Evolutionary conservation across 805 yeast species (phyloP).

Genomic region (Yarrowia sp.): DNA sequence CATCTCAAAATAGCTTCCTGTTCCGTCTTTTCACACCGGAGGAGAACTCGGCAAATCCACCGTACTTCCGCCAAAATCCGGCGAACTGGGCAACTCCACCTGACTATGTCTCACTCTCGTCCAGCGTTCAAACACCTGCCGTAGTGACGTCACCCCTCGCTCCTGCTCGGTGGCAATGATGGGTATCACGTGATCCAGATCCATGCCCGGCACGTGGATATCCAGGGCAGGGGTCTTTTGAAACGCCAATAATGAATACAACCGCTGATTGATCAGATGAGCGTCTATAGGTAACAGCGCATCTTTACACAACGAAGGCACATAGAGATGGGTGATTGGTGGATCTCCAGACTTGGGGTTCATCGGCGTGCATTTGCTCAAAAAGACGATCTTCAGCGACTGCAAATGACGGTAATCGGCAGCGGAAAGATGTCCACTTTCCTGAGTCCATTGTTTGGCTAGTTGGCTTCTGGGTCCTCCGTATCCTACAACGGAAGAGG

Average conservation of each 20-base stretch:
- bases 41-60: not conserved
- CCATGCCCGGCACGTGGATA: slow-evolving; percentile 22
- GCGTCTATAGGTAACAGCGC: slow-evolving; percentile 13
- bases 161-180: slow-evolving; percentile 10
- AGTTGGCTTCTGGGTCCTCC: slow-evolving; percentile 11
- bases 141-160: not conserved
- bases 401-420: slow-evolving; percentile 20
- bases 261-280: slow-evolving; percentile 17
- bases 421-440: slow-evolving; percentile 14
- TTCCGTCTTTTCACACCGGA: too few relatives aligned
- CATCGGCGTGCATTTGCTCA: slow-evolving; percentile 10
- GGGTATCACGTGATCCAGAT: slow-evolving; percentile 13
- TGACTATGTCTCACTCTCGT: not conserved
- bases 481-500: not conserved
- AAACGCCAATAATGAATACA: slow-evolving; percentile 9
- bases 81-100: slow-evolving; percentile 21
- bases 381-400: slow-evolving; percentile 12
- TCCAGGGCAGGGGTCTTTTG: not conserved
- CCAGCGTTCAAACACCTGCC: slow-evolving; percentile 17
- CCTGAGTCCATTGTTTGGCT: slow-evolving; percentile 1
- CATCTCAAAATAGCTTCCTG: too few relatives aligned
- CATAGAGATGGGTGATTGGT: slow-evolving; percentile 4
- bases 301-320: slow-evolving; percentile 11
- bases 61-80: not conserved
- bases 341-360: not conserved